Base-by-base conservation (phyloP, 2,329 filamentous ascomycete species). In the Chalaropsis ovoidea region DNA sequence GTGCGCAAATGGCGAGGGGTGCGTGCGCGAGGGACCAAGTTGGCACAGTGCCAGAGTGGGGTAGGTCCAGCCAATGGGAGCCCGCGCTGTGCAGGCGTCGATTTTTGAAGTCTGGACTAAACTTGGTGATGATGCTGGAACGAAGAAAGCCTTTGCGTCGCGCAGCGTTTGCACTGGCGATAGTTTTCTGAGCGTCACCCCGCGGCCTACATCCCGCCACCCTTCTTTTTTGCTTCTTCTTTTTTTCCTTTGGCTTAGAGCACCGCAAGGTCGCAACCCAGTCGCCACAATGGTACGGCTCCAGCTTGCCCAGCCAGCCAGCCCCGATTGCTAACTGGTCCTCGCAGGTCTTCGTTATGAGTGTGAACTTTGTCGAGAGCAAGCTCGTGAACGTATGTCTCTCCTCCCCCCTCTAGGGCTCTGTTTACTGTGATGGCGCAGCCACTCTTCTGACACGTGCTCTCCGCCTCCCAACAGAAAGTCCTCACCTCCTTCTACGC, bases 401-500 rank as follows among this genome's bases (percentile, higher is more conserved):
- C 35, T 7, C 13, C 64, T 62, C 67, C 63, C 56, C 39, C 62
- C 45, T 47, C 43, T n/a, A 64, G 24, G 27, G 22, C 52, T 31
- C 11, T 5, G 15, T 35, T 35, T 11, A 11, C 27, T 19, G 24
- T 6, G 15, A 35, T 35, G 8, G 15, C 27, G 6, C 27, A 56
- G 15, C 17, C 7, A 10, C 43, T 39, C 13, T 19, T 13, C 49
- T 42, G n/a, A 31, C 65, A 19, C 27, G 13, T 27, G 6, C 6
- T n/a, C 22, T 24, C 39, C 54, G 17, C 47, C 54, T 45, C 47
- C 27, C 15, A 65, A 63, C 69, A 84, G 87, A 86, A 84, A 81
- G 85, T 84, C 61, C 87, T 99, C 70, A 82, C 90, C 76, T 82
- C 82, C 67, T 96, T 96, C 81, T 96, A 95, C 75, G 89, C 88